Evolutionary conservation across 1,284 basidiomycete species (phyloP).

Genomic region (Rhizoctonia solani): DNA sequence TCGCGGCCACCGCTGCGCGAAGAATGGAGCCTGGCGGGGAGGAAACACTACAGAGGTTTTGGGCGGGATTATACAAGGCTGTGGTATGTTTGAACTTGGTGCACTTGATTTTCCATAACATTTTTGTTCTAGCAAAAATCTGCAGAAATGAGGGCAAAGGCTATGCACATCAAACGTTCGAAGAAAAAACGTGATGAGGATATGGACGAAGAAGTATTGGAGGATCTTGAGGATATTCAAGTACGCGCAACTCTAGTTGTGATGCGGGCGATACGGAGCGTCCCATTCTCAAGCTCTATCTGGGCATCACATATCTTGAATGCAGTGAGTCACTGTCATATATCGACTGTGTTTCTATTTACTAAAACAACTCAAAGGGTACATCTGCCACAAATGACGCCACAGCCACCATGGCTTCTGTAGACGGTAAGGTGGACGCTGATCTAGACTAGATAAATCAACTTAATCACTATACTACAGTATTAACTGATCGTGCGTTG

Average conservation of each 20-base stretch:
- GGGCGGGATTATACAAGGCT: slow-evolving; percentile 65
- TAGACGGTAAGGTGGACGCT: slow-evolving; percentile 2
- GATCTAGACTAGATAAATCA: background rate
- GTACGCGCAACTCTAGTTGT: slow-evolving; percentile 20
- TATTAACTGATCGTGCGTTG: slow-evolving; percentile 15
- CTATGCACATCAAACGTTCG: slow-evolving; percentile 12
- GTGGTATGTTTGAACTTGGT: slow-evolving; percentile 48
- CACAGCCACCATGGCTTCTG: slow-evolving; percentile 3
- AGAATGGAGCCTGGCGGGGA: slow-evolving; percentile 52
- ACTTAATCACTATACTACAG: background rate
- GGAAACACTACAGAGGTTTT: slow-evolving; percentile 62
- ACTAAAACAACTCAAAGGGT: slow-evolving; percentile 9
- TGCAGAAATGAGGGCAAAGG: slow-evolving; percentile 16
- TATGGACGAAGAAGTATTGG: slow-evolving; percentile 16
- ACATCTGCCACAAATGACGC: background rate
- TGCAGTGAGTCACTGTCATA: slow-evolving; percentile 24
- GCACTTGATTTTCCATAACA: slow-evolving; percentile 8
- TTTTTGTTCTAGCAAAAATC: background rate
- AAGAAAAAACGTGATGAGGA: slow-evolving; percentile 22
- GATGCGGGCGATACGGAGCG: slow-evolving; percentile 38
- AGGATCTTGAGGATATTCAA: slow-evolving; percentile 17
- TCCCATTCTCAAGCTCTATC: slow-evolving; percentile 38
- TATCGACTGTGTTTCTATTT: background rate
- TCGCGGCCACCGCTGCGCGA: slow-evolving; percentile 63
- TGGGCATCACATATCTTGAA: slow-evolving; percentile 36